phyloP scores from a whole-genome alignment of 2,329 filamentous ascomycete species.

The Lomentospora prolificans region DNA sequence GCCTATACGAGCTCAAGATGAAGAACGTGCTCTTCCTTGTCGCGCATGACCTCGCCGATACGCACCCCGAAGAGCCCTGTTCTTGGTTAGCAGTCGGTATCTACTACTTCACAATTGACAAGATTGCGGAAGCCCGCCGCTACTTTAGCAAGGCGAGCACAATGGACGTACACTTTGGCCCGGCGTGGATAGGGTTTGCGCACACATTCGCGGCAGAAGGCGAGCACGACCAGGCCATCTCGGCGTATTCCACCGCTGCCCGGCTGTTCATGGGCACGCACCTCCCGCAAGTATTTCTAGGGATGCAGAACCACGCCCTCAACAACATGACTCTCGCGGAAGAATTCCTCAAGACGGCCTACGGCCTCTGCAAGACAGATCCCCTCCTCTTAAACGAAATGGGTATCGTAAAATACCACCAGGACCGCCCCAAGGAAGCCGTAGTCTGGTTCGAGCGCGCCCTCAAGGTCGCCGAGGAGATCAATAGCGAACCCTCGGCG shows the following conservation, averaged over 20 bases:
- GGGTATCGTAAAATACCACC: conserved; percentile 91
- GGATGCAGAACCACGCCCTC: conserved; percentile 95
- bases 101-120: conserved; percentile 84
- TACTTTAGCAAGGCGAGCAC: conserved; percentile 97
- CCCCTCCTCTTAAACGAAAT: conserved; percentile 91
- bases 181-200: conserved; percentile 97
- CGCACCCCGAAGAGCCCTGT: conserved; percentile 80
- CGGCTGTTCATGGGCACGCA: conserved; percentile 95
- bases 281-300: conserved; percentile 86
- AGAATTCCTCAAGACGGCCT: conserved; percentile 88
- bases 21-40: conserved; percentile 87
- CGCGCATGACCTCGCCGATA: conserved; percentile 84
- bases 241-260: conserved; percentile 91
- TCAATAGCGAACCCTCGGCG: conserved; percentile 71
- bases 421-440: conserved; percentile 67
- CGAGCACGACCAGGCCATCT: conserved; percentile 96
- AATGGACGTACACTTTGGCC: conserved; percentile 95
- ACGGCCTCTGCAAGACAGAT: conserved; percentile 71
- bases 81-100: conserved; percentile 91
- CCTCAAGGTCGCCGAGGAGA: conserved; percentile 66
- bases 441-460: conserved; percentile 69
- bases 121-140: conserved; percentile 83
- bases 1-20: conserved; percentile 75
- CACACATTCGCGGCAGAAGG: conserved; percentile 97
- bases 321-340: conserved; percentile 91